These are phyloP conservation scores for Nitzschia sp. DNA, from an alignment of 108 stramenopile species.

Conservation along the genomic window DNA sequence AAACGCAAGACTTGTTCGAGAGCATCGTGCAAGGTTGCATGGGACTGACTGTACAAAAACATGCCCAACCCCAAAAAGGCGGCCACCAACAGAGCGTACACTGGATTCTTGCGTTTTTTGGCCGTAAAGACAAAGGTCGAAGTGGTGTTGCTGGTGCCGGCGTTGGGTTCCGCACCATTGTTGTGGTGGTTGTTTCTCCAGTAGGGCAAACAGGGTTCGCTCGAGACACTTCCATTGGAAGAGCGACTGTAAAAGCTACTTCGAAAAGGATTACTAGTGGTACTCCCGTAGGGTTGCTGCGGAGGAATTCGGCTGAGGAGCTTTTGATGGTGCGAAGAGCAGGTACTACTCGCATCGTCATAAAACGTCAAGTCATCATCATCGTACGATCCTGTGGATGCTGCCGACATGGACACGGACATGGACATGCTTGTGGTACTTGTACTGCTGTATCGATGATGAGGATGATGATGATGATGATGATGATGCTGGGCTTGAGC, in stretches of 20 bases:
- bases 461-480: not conserved
- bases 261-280: no score
- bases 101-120: slow-evolving; percentile 19
- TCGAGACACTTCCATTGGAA: not conserved
- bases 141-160: not conserved
- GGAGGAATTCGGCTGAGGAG: no score
- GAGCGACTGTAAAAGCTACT: no score
- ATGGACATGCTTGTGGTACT: not conserved
- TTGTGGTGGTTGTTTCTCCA: not conserved
- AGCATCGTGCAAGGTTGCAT: slow-evolving; percentile 22
- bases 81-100: slow-evolving; percentile 12
- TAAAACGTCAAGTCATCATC: not conserved
- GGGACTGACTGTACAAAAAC: slow-evolving; percentile 21
- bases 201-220: not conserved
- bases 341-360: slow-evolving; percentile 9
- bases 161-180: not conserved
- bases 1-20: slow-evolving; percentile 13
- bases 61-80: slow-evolving; percentile 17
- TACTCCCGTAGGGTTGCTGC: no score
- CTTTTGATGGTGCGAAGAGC: slow-evolving; percentile 3
- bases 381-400: no score
- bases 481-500: not conserved
- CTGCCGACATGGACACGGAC: no score
- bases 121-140: slow-evolving; percentile 24
- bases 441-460: no score